Conservation (phyloP, 2,329 filamentous ascomycete species). For the Exophiala aquamarina region DNA sequence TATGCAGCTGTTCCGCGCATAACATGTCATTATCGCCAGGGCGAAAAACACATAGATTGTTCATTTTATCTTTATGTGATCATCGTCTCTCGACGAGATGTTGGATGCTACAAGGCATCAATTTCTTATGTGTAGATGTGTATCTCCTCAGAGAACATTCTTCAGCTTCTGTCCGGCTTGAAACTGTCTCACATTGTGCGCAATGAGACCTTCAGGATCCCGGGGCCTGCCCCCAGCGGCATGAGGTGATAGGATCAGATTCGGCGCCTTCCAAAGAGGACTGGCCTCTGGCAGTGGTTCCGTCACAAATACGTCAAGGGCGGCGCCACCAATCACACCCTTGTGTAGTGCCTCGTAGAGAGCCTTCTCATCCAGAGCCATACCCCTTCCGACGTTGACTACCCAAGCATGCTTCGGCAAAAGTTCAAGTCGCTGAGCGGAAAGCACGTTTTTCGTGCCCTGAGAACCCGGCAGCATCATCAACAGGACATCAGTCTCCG, state of each 20-base stretch:
- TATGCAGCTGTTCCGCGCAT: too few species aligned
- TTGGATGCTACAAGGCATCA: too few species aligned
- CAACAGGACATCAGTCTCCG: slow-evolving; percentile 63
- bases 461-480: slow-evolving; percentile 65
- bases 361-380: slow-evolving; percentile 44
- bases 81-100: too few species aligned
- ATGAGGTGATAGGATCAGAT: slow-evolving; percentile 22
- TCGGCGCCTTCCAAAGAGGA: slow-evolving; percentile 20
- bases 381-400: slow-evolving; percentile 30
- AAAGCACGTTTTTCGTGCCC: slow-evolving; percentile 57
- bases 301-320: slow-evolving; percentile 23
- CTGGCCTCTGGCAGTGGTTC: slow-evolving; percentile 20
- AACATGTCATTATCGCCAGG: too few species aligned
- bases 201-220: slow-evolving; percentile 59
- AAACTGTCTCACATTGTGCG: slow-evolving; percentile 60
- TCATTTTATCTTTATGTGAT: too few species aligned
- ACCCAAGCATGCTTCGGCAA: slow-evolving; percentile 52
- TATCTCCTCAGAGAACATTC: slow-evolving; percentile 55
- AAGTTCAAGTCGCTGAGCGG: slow-evolving; percentile 52
- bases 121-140: too few species aligned
- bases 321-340: slow-evolving; percentile 20
- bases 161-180: slow-evolving; percentile 58
- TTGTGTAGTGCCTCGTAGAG: slow-evolving; percentile 17
- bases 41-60: too few species aligned
- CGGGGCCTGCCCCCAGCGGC: slow-evolving; percentile 50